Evolutionary conservation across 2,329 filamentous ascomycete species (phyloP), one percentile per base, ranked within the genome.

Genomic region (Periconia macrospinosa): DNA sequence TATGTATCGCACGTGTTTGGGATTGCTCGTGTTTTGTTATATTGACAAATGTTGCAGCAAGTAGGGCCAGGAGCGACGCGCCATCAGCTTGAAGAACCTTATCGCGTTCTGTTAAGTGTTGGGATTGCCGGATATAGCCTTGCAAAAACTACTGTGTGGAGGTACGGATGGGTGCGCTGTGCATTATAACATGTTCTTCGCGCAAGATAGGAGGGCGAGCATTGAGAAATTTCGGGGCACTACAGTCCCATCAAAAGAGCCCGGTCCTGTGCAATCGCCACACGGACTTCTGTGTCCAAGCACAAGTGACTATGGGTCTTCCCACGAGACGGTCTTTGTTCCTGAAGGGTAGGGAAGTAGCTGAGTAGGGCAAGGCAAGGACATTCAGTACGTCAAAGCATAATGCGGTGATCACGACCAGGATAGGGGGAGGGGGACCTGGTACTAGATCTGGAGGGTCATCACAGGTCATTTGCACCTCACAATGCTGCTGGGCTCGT

Each of bases 401-500:
- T 74, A 73, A 76, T 76, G 73, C 72, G 67, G 72, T 76, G 74
- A 72, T 75, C 72, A 73, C 70, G 66, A 67, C 71, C 67, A n/a
- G 33, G 33, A 37, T 37, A 37, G 23, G 61, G 72, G 68, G 68
- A 63, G 58, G 64, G 66, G 49, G 49, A 60, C 70, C 70, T 62
- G 69, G 69, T 67, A 66, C 65, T 62, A 66, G 72, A 74, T 74
- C 67, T 71, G 61, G 67, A 66, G 61, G 65, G 70, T 59, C 62
- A 65, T 66, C 62, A 63, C 66, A 59, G 60, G 64, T 67, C 65
- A 69, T 68, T 67, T 71, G 58, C 67, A 58, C 64, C 51, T 61
- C 59, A 63, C 65, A 72, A 73, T 74, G 70, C 70, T 65, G 57
- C 55, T 53, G 55, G 66, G 66, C 68, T 68, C 64, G 69, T 67